Conservation (phyloP, 345 rosid genomes). For the thale cress (Arabidopsis thaliana) region TAIR10.1 NC_003076.8:26677501-26678000, state of each 20-base stretch:
- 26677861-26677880: constrained; percentile 16
- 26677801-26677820: constrained; percentile 21
- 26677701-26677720: constrained; percentile 41
- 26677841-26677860: constrained; percentile 1
- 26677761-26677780: constrained; percentile 53
- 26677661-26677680: constrained; percentile 18
- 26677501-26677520: constrained; percentile 41
- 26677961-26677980: constrained; percentile 5
- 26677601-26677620: constrained; percentile 25
- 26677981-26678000: not conserved
- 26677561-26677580: constrained; percentile 45
- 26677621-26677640: not conserved
- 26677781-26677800: constrained; percentile 29
- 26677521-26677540: constrained; percentile 44
- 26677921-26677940: not conserved
- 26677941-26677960: constrained; percentile 10
- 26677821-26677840: constrained; percentile 25
- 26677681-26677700: constrained; percentile 33
- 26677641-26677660: not conserved
- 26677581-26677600: constrained; percentile 1
- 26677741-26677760: constrained; percentile 73
- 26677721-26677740: constrained; percentile 67
- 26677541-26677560: constrained; percentile 46
- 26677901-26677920: not conserved
- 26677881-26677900: constrained; percentile 24